These are phyloP conservation scores for Scleroderma citrinum DNA, from an alignment of 768 basidiomycete genomes.

Conservation along the genomic window DNA sequence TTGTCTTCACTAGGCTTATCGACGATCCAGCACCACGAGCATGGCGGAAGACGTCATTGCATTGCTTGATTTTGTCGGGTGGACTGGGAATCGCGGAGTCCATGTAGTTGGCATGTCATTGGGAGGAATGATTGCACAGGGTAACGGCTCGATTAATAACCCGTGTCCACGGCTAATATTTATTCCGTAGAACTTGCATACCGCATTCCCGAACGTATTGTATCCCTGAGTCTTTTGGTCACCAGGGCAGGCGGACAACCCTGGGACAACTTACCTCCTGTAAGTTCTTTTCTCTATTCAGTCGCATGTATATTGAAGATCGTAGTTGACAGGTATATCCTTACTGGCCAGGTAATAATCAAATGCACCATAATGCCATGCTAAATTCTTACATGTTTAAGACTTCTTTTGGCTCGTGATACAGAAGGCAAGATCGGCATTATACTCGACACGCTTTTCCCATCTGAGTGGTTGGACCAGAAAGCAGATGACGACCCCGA, in stretches of 20 bases:
- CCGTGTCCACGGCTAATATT: not conserved
- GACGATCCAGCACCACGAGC: too few relatives aligned
- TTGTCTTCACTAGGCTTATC: too few relatives aligned
- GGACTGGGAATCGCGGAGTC: too few relatives aligned
- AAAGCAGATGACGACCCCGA: conserved; percentile 46
- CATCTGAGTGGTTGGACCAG: conserved; percentile 53
- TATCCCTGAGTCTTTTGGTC: conserved; percentile 59
- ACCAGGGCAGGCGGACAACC: conserved; percentile 60
- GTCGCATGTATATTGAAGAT: not conserved
- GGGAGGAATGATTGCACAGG: conserved; percentile 83
- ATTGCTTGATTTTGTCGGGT: too few relatives aligned
- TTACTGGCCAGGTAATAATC: conserved; percentile 30
- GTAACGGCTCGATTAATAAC: conserved; percentile 26
- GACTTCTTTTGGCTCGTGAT: conserved; percentile 33
- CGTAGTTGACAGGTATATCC: conserved; percentile 36
- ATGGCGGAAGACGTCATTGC: too few relatives aligned
- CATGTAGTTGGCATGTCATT: conserved; percentile 73
- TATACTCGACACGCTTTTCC: conserved; percentile 54
- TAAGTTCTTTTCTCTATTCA: conserved; percentile 25
- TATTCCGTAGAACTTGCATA: conserved; percentile 52
- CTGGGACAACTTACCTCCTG: conserved; percentile 61
- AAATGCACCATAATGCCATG: too few relatives aligned
- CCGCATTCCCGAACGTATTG: conserved; percentile 60
- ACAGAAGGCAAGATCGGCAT: conserved; percentile 43
- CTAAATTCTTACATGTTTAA: conserved; percentile 18